These are phyloP conservation scores for Botrytis porri DNA, from an alignment of 2,329 filamentous ascomycete genomes.

Conservation along the genomic window DNA sequence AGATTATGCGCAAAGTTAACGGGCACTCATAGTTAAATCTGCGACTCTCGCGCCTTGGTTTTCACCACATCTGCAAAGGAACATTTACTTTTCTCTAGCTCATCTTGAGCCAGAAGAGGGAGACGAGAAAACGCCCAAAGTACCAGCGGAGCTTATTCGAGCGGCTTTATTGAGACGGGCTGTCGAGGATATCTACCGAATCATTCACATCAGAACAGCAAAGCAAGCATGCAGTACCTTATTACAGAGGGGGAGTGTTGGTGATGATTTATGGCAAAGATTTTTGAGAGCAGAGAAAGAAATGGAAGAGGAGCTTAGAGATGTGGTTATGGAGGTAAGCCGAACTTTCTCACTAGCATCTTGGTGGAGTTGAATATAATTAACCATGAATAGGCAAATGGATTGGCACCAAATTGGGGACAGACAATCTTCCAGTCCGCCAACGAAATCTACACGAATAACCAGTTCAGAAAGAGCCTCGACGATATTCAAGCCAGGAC, in stretches of 20 bases:
- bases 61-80: slow-evolving; percentile 81
- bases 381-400: slow-evolving; percentile 69
- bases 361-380: slow-evolving; percentile 5
- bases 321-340: slow-evolving; percentile 86
- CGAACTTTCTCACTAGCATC: neutral
- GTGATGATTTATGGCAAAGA: slow-evolving; percentile 92
- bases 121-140: slow-evolving; percentile 62
- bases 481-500: slow-evolving; percentile 71
- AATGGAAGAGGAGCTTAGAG: slow-evolving; percentile 91
- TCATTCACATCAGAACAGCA: slow-evolving; percentile 81
- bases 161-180: slow-evolving; percentile 86
- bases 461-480: slow-evolving; percentile 69
- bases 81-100: slow-evolving; percentile 89
- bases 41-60: slow-evolving; percentile 94
- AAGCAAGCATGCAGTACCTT: slow-evolving; percentile 84
- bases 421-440: slow-evolving; percentile 95
- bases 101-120: slow-evolving; percentile 67
- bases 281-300: slow-evolving; percentile 93
- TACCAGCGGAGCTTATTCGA: slow-evolving; percentile 83
- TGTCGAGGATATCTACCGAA: slow-evolving; percentile 86
- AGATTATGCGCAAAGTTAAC: slow-evolving; percentile 10
- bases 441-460: slow-evolving; percentile 91
- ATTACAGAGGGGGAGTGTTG: slow-evolving; percentile 85
- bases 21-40: slow-evolving; percentile 57
- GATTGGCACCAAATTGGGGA: slow-evolving; percentile 84